These are phyloP conservation scores for Leucocoprinus gongylophorus DNA, from an alignment of 1,284 basidiomycete species.

Conservation along the genomic window DNA sequence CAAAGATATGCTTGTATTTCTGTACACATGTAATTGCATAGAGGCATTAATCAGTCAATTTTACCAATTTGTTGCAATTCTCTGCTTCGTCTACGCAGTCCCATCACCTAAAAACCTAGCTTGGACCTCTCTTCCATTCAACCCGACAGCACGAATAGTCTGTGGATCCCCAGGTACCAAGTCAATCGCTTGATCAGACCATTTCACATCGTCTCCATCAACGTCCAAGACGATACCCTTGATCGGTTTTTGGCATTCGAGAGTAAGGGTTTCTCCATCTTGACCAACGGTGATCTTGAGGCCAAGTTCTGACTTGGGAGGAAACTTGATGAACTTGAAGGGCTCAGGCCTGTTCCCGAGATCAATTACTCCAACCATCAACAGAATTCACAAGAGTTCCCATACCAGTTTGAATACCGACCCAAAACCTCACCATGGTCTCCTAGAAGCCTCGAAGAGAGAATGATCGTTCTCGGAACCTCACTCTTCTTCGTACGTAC, in stretches of 20 bases:
- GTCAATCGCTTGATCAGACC: conserved; percentile 86
- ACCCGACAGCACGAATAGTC: conserved; percentile 52
- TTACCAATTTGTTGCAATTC: neutral
- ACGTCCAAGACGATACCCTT: conserved; percentile 82
- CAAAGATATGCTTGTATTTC: conserved; percentile 1
- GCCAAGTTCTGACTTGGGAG: conserved; percentile 48
- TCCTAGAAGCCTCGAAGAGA: conserved; percentile 69
- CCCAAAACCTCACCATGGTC: conserved; percentile 52
- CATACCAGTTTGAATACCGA: conserved; percentile 75
- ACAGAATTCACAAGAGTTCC: conserved; percentile 7
- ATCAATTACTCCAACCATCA: neutral
- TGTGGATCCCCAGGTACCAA: conserved; percentile 79
- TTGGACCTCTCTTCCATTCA: conserved; percentile 58
- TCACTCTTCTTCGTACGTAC: conserved; percentile 60
- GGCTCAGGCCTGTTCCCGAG: conserved; percentile 67
- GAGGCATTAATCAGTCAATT: neutral
- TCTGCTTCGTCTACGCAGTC: conserved; percentile 35
- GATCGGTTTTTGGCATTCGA: conserved; percentile 64
- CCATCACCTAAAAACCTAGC: conserved; percentile 72
- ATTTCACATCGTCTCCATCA: conserved; percentile 61
- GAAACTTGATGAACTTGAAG: conserved; percentile 85
- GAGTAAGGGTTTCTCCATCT: conserved; percentile 55
- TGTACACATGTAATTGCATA: conserved; percentile 1
- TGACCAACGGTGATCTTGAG: conserved; percentile 45
- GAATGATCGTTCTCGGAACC: conserved; percentile 59